Base-by-base conservation (phyloP, 2,329 filamentous ascomycete genomes). In the Aspergillus sp. region DNA sequence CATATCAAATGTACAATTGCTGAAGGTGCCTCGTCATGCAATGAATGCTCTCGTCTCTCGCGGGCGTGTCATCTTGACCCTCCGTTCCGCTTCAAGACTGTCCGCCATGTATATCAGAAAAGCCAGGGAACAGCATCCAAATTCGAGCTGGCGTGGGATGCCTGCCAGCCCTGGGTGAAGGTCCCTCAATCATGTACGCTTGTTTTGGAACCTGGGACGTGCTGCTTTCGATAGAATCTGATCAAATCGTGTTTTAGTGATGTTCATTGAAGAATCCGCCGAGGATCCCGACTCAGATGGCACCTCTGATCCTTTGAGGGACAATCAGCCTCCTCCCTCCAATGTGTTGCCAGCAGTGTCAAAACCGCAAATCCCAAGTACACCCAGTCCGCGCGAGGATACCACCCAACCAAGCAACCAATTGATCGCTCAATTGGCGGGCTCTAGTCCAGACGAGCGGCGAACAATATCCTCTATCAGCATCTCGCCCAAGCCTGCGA, bases 31-130 rank as follows among this genome's bases (percentile, higher is more conserved):
- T 65, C 68, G 8, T 59, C 69, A 2, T 73, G 71, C 55, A 67
- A 65, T 31, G 57, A 67, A 33, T 73, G 71, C 53, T 48, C 62
- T 8, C 69, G 68, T 17, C 59, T 73, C 19, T 67, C 65, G 27
- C 67, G 68, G 7, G 58, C 51, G 1, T 73, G 70, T 53, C 69
- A 66, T 52, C 64, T 73, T 3, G 70, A 72, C 54, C 70, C 71
- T 14, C 70, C 64, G 1, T 73, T 73, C 53, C 66, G 68, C 31
- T 73, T 73, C 59, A 70, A 69, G 51, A 58, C 65, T 14, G 71
- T 73, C 11, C 67, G 64, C 24, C 69, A 73, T 62, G 67, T 73
- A 9, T 72, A 71, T 57, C 71, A 73, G 46, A 72, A 72, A 23
- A 64, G 60, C 43, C 63, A 68, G 24, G 67, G 66, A 14, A 57